Evolutionary conservation across 2,329 filamentous ascomycete genomes (phyloP), one percentile per base, ranked within the genome.

Genomic region (Pyrenophora teres): DNA sequence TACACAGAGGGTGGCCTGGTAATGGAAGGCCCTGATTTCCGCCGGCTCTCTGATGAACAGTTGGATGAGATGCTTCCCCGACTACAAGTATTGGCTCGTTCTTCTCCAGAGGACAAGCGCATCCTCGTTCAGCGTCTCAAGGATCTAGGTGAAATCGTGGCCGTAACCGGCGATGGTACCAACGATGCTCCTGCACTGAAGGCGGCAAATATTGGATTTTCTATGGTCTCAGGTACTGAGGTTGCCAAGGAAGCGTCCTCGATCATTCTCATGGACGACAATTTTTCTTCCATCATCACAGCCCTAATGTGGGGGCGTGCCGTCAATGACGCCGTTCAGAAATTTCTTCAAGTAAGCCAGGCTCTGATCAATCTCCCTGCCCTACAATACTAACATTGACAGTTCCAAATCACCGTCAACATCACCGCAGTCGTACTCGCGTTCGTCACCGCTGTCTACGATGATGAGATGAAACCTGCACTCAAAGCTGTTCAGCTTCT

Each of bases 291-390:
- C 1, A 97, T 99, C 65, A 90, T 96, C 73, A 82, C 90, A 42
- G 93, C 94, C 33, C 90, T 97, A 52, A 92, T 97, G 75, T 94
- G 97, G 78, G 94, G 93, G 47, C 87, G 94, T 57, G 91, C 92
- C 55, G 97, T 97, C 75, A 97, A 96, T 81, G 96, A 93, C 85
- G 97, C 97, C 79, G 97, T 94, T 3, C 93, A 97, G 73, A 94
- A 97, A 74, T 97, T 97, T 77, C 96, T 97, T 74, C 90, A 68
- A 25, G 62, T 64, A 63, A 92, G 59, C 46, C 10, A 4, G 5
- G 23, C 8, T 5, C 6, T 1, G 6, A 6, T 7, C 6, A 4
- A 4, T 31, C 16, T 10, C n/a, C 3, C 3, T n/a, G 6, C 15
- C 1, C 10, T 9, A 12, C 21, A 19, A 15, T 16, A 19, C 59